Base-by-base conservation (phyloP, 192 early-diverging fungal species). In the Backusella mclennaniae region DNA sequence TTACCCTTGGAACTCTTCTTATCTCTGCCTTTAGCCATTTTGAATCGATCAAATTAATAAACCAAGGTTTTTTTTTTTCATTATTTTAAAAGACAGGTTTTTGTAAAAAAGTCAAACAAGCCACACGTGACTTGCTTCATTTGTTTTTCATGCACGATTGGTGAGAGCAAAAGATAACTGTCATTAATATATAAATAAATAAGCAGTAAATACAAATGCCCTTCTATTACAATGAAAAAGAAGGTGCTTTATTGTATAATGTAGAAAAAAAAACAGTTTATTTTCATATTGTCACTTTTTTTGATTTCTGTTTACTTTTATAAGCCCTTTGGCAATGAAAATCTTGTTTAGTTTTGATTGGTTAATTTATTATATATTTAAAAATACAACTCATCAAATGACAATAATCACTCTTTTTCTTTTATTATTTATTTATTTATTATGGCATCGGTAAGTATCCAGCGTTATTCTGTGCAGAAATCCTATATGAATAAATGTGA, bases 1-100 rank as follows among this genome's bases (percentile, higher is more conserved):
- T 49, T 78, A 82, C 80, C 80, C 33, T 82, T 82, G 76, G 80
- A 82, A 35, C 56, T 77, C 72, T 82, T 82, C 69, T 82, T 82
- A 66, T 82, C 80, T 82, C 80, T 82, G 49, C 73, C 77, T 79
- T 79, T 79, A 19, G 44, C 77, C 77, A 79, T 79, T 66, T 53
- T 76, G 29, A 38, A 59, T 36, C 31, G 39, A 44, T 39, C 52
- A 73, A 66, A 42, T 53, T 12, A 66, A 66, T 29, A 42, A 66
- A 59, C 36, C 26, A 74, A 66, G 31, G 9, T 66, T 67, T 67
- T 67, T 29, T 26, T 67, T 35, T 67, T 67, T 19, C 14, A 15
- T 19, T 35, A 15, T 68, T 35, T 35, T 19, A 3, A 68, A 68
- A 35, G 67, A 21, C 67, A 69, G 68, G 68, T 23, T 39, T 69